Evolutionary conservation across 2,329 filamentous ascomycete genomes (phyloP), one percentile per base, ranked within the genome.

Genomic region (Beauveria caledonica): DNA sequence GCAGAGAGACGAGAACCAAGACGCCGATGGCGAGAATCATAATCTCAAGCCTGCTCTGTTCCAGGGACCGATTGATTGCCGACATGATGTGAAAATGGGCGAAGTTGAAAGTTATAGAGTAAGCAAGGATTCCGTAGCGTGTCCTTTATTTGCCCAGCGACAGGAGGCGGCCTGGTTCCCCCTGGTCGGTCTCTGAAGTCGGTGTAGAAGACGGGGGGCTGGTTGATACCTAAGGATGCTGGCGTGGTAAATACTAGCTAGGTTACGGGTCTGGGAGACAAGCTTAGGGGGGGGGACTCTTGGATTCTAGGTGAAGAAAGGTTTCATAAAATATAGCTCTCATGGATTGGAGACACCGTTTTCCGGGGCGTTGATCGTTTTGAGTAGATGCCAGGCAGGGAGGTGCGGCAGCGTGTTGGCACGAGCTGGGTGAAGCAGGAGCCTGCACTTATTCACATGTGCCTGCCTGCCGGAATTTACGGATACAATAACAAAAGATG

Each of bases 1-100:
- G 65, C 7, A 71, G 62, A 17, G 64, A 65, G 17, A 74, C 71
- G 27, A 75, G 67, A 17, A 71, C 46, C 40, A 76, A 63, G 49
- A 72, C 68, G 13, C 67, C 68, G 15, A 67, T 60, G 13, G 73
- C 71, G 27, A 76, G 63, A 27, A 74, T 63, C 42, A 70, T 55
- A 49, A 75, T 72, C 63, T 75, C 72, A 40, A 72, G 60, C 48
- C 67, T 67, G 58, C 63, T 68, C 39, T 68, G 63, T n/a, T 72
- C 68, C 46, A 69, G 45, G 39, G 66, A 65, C 33, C 62, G 66
- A 25, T 62, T 60, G 48, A 56, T 36, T 52, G 69, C 58, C 51
- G 67, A 52, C 60, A 61, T 61, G 45, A 36, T 49, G 29, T 58
- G 46, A 57, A 55, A 53, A 46, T 48, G 11, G 40, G 33, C 39